Conservation (phyloP, 352 stramenopile species). For the Pythium apleroticum region DNA sequence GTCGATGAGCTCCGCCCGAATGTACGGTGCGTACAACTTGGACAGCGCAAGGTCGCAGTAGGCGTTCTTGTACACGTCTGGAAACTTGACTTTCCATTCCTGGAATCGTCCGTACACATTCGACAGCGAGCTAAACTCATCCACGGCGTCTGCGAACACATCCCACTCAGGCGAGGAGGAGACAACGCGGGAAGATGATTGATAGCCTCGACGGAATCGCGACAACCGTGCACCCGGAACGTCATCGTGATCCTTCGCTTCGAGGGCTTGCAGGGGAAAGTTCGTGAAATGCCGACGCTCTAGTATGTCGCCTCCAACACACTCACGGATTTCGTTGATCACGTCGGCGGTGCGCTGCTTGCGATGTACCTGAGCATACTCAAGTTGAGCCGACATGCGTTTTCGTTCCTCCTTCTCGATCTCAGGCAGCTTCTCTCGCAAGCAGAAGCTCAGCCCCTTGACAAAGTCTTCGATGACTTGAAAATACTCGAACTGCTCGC, state of each 20-base stretch:
- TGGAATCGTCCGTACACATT: conserved; percentile 64
- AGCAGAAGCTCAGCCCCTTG: conserved; percentile 69
- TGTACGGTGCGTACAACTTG: conserved; percentile 64
- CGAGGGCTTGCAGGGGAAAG: neutral
- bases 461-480: conserved; percentile 76
- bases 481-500: conserved; percentile 79
- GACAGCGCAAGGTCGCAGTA: conserved; percentile 61
- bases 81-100: conserved; percentile 72
- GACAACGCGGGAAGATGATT: neutral
- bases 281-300: neutral
- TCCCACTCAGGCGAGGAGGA: neutral
- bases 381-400: conserved; percentile 24
- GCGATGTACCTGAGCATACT: conserved; percentile 5
- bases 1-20: conserved; percentile 57
- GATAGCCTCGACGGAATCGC: conserved; percentile 11
- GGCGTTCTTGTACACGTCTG: conserved; percentile 59
- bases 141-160: conserved; percentile 63
- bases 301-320: neutral
- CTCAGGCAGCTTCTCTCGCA: conserved; percentile 58
- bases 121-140: conserved; percentile 65
- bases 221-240: conserved; percentile 1
- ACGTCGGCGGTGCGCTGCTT: conserved; percentile 17
- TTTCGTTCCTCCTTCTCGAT: conserved; percentile 52
- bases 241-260: neutral
- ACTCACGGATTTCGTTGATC: conserved; percentile 19